Conservation (phyloP, 1,139 yeast species). For the Hyphopichia buzzinii region DNA sequence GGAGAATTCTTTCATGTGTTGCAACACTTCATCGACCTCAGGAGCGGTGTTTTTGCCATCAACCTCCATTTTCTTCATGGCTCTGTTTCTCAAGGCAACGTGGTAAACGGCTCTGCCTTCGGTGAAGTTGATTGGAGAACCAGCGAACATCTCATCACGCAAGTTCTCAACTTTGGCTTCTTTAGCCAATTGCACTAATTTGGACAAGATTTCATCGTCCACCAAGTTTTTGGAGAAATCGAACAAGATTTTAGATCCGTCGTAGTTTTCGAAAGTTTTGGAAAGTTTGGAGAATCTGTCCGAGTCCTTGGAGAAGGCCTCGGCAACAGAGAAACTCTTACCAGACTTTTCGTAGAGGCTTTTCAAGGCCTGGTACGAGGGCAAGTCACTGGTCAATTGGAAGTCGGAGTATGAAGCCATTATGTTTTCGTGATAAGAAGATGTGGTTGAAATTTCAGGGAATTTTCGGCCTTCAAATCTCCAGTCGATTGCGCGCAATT, state of each 20-base stretch:
- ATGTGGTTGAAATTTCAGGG: not conserved
- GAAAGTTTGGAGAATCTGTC: slow-evolving; percentile 74
- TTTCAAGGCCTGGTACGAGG: slow-evolving; percentile 84
- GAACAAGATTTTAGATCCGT: slow-evolving; percentile 83
- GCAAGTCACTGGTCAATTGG: slow-evolving; percentile 69
- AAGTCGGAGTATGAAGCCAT: slow-evolving; percentile 46
- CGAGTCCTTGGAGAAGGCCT: slow-evolving; percentile 73
- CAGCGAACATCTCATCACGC: slow-evolving; percentile 88
- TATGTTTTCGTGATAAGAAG: slow-evolving; percentile 2
- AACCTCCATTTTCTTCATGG: slow-evolving; percentile 77
- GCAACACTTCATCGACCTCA: slow-evolving; percentile 85
- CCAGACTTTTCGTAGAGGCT: slow-evolving; percentile 63
- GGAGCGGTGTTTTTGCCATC: slow-evolving; percentile 87
- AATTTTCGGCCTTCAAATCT: not conserved
- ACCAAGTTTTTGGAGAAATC: slow-evolving; percentile 94
- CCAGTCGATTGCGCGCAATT: slow-evolving; percentile 1
- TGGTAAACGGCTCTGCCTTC: slow-evolving; percentile 97
- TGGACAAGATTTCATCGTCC: slow-evolving; percentile 72
- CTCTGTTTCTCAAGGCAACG: slow-evolving; percentile 91
- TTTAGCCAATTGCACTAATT: slow-evolving; percentile 76
- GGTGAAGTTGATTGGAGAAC: slow-evolving; percentile 91
- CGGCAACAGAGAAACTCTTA: slow-evolving; percentile 63
- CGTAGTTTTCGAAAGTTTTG: slow-evolving; percentile 75
- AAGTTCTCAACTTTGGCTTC: slow-evolving; percentile 85
- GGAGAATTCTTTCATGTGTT: slow-evolving; percentile 95